phyloP scores from a whole-genome alignment of 768 basidiomycete species.

The Lentinula detonsa region DNA sequence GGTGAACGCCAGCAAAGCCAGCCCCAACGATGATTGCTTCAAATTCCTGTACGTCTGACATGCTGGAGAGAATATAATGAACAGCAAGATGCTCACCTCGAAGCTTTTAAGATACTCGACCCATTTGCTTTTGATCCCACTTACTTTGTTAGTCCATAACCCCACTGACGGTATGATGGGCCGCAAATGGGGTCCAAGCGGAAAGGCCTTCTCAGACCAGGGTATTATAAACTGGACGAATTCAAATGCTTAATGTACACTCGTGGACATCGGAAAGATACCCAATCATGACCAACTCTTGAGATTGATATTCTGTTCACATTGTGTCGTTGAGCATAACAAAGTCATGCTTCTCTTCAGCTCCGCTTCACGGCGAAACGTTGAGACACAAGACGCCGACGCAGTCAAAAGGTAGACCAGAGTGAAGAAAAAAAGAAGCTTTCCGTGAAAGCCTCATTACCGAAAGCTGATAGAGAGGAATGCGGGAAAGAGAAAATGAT shows the following conservation, averaged over 20 bases:
- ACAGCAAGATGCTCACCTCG: background rate
- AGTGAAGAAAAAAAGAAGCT: background rate
- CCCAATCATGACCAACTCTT: background rate
- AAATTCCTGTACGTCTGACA: background rate
- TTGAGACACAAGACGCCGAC: background rate
- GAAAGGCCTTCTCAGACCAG: background rate
- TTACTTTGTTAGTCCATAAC: background rate
- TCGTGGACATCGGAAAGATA: background rate
- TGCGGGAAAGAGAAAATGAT: background rate
- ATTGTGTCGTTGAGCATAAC: no score
- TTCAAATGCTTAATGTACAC: background rate
- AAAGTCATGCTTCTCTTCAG: background rate
- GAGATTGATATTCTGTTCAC: no score
- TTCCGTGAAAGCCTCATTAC: background rate
- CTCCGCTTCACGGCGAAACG: background rate
- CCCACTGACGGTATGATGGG: background rate
- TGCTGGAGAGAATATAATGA: background rate
- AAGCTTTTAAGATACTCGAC: background rate
- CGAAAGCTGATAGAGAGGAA: background rate
- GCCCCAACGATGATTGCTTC: constrained; percentile 3
- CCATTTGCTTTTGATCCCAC: background rate
- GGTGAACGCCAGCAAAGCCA: constrained; percentile 5
- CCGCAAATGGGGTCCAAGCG: background rate
- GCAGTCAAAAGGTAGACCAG: background rate
- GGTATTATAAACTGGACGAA: background rate